These are phyloP conservation scores for Trichoderma hamatum DNA, from an alignment of 2,329 filamentous ascomycete species.

Conservation along the genomic window DNA sequence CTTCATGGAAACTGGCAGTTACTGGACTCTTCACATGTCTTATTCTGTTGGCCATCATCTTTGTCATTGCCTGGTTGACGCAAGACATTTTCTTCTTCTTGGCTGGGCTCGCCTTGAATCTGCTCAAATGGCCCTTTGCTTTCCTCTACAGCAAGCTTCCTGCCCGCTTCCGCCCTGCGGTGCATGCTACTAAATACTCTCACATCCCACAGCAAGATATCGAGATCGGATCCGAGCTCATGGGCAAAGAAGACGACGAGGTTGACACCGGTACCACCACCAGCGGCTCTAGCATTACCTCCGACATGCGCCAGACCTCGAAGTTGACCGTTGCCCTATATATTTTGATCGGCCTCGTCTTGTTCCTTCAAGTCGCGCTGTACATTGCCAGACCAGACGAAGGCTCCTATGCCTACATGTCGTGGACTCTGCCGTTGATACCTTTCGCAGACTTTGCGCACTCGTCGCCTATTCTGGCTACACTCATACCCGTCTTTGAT, in stretches of 20 bases:
- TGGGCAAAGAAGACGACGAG: constrained; percentile 28
- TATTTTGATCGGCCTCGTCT: constrained; percentile 16
- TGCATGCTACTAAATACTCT: constrained; percentile 27
- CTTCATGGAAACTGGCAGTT: constrained; percentile 37
- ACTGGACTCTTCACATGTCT: constrained; percentile 36
- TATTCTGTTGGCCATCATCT: constrained; percentile 29
- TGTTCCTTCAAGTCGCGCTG: constrained; percentile 33
- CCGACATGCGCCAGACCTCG: constrained; percentile 8
- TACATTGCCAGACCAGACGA: constrained; percentile 35
- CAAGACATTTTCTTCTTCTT: constrained; percentile 34
- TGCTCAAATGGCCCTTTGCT: constrained; percentile 34
- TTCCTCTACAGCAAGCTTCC: constrained; percentile 27
- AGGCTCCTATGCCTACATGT: constrained; percentile 39
- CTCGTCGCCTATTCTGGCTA: constrained; percentile 35
- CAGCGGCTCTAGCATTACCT: constrained; percentile 12
- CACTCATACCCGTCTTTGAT: constrained; percentile 32
- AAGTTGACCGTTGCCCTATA: constrained; percentile 25
- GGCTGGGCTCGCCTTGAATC: constrained; percentile 31
- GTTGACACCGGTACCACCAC: background rate
- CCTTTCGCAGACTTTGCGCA: constrained; percentile 40
- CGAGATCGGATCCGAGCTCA: constrained; percentile 27
- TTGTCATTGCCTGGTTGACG: constrained; percentile 33
- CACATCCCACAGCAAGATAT: constrained; percentile 36
- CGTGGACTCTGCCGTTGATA: constrained; percentile 39
- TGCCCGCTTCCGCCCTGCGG: background rate